phyloP scores from a whole-genome alignment of 805 yeast genomes.

The Hanseniaspora guilliermondii region DNA sequence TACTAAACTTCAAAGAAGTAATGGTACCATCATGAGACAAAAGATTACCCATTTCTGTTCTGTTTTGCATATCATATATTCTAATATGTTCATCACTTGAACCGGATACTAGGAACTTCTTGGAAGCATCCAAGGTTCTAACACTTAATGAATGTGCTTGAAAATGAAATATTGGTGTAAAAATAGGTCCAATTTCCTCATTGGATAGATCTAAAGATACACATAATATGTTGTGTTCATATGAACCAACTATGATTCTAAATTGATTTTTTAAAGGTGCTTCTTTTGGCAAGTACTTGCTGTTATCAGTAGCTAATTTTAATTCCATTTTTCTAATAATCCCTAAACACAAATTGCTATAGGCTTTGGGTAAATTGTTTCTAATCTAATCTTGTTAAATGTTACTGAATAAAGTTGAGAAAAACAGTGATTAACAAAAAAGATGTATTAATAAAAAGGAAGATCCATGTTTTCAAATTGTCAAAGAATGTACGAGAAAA shows the following conservation, averaged over 20 bases:
- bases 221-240: slow-evolving; percentile 85
- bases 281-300: background rate
- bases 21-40: slow-evolving; percentile 83
- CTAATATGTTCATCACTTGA: slow-evolving; percentile 92
- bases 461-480: no score
- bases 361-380: no score
- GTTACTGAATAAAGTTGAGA: no score
- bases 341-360: no score
- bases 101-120: slow-evolving; percentile 80
- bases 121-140: slow-evolving; percentile 69
- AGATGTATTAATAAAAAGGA: no score
- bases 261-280: slow-evolving; percentile 32
- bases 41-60: slow-evolving; percentile 86
- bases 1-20: slow-evolving; percentile 60
- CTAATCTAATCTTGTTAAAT: no score
- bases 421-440: no score
- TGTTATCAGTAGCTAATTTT: slow-evolving; percentile 2
- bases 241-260: slow-evolving; percentile 84
- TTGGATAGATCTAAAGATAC: slow-evolving; percentile 54
- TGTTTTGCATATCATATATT: slow-evolving; percentile 82
- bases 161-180: slow-evolving; percentile 90
- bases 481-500: no score
- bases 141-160: slow-evolving; percentile 87
- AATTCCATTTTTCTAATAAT: slow-evolving; percentile 1
- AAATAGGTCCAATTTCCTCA: slow-evolving; percentile 38